Evolutionary conservation across 352 stramenopile species (phyloP), one percentile per base, ranked within the genome.

Genomic region (Globisporangium orthogonon): DNA sequence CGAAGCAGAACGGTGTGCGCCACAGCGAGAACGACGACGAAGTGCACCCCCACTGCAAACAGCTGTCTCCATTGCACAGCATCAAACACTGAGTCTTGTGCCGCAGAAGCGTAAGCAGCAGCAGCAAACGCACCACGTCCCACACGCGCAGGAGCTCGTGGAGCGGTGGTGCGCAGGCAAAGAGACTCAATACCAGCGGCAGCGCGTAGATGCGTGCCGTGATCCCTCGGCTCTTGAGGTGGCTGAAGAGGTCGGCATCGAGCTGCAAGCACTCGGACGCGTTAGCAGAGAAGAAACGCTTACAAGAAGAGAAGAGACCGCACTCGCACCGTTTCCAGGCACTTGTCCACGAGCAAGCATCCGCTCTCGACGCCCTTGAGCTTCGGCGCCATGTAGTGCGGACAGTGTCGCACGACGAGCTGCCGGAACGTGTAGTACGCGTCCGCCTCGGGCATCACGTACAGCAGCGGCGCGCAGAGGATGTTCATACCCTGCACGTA

Each of bases 401-500:
- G 90, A 59, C 89, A 94, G 67, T 97, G 89, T 29, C 81, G 70
- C 31, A 86, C 78, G 49, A 97, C 81, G 29, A 97, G 71, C 50
- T 86, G 75, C 52, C 86, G 87, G 55, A 97, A 97, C n/a, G 80
- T 91, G 50, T 86, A 83, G 62, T 96, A 97, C 18, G 90, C 90
- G 47, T 97, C 90, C 14, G 86, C 68, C 50, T 97, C 90, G 3
- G 89, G 86, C 70, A 97, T 78, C n/a, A 95, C 87, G 62, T 95
- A 97, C n/a, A 97, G 66, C 46, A 97, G 66, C 47, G 89, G 87
- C 13, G 86, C 89, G 55, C 84, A 95, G 17, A 97, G 54, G 28
- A 97, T 76, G 60, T 96, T 97, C 87, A 97, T 97, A 45, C 89
- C 89, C 63, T 97, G 90, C n/a, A 97, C 89, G 58, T 97, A 97